Conservation (phyloP, 2,329 filamentous ascomycete genomes). For the Fonsecaea multimorphosa region DNA sequence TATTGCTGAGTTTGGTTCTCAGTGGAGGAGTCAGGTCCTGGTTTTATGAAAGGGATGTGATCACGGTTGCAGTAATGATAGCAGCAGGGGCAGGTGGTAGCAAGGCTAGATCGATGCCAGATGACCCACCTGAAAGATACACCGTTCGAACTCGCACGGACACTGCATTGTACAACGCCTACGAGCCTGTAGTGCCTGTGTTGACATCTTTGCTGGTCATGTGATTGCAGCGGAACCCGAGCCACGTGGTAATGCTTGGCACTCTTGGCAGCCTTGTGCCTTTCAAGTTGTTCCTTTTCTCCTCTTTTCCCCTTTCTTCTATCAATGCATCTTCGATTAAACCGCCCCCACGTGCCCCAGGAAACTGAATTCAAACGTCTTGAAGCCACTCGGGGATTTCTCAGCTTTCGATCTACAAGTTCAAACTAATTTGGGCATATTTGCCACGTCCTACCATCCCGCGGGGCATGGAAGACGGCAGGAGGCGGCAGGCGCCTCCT, state of each 20-base stretch:
- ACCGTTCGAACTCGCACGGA: background rate
- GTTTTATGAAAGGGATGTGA: background rate
- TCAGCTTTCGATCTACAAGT: background rate
- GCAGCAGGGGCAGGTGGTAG: background rate
- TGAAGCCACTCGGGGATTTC: background rate
- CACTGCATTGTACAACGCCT: background rate
- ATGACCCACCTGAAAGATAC: background rate
- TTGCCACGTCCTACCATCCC: background rate
- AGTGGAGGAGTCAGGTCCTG: background rate
- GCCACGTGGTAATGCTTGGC: background rate
- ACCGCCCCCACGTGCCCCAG: no score
- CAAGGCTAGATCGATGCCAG: background rate
- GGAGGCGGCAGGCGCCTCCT: slow-evolving; percentile 2
- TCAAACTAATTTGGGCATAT: slow-evolving; percentile 1
- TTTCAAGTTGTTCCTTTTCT: background rate
- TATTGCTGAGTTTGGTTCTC: background rate
- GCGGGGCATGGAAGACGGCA: no score
- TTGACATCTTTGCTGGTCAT: background rate
- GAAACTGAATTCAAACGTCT: background rate
- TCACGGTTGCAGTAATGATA: background rate
- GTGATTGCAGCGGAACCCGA: background rate
- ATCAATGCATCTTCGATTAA: background rate
- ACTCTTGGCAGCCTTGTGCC: background rate
- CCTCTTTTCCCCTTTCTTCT: background rate
- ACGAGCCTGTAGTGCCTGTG: background rate